A percentile compares a stretch with the other conserved stretches of the same genome.
phyloP scores from a whole-genome alignment of 352 stramenopile genomes.

The Phytophthora citricola region DNA sequence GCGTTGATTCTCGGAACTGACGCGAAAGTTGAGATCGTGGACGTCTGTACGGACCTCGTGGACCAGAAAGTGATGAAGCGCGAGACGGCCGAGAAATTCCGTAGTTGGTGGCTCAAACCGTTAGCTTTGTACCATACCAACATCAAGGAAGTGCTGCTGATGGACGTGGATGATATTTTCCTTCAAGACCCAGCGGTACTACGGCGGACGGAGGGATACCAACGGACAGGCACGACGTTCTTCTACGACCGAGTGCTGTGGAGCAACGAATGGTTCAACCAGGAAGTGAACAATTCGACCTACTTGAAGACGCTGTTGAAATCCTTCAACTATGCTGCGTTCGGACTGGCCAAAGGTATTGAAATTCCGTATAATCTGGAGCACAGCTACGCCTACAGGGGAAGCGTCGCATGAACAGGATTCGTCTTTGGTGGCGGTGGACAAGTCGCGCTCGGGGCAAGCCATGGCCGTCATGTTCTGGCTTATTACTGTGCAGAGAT shows the following conservation, averaged over 20 bases:
- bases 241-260: constrained; percentile 45
- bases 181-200: constrained; percentile 50
- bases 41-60: constrained; percentile 43
- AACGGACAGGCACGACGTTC: constrained; percentile 49
- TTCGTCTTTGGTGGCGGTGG: constrained; percentile 64
- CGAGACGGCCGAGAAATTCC: constrained; percentile 31
- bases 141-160: constrained; percentile 40
- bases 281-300: constrained; percentile 30
- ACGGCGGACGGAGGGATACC: constrained; percentile 41
- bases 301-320: constrained; percentile 54
- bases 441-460: constrained; percentile 41
- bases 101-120: constrained; percentile 51
- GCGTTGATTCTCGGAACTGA: constrained; percentile 25
- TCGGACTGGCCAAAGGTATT: constrained; percentile 17
- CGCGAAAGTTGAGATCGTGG: constrained; percentile 39
- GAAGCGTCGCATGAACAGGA: constrained; percentile 65
- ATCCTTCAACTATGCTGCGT: constrained; percentile 55
- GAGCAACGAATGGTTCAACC: constrained; percentile 37
- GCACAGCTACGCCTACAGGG: constrained; percentile 45
- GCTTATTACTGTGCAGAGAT: constrained; percentile 57
- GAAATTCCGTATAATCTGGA: constrained; percentile 44
- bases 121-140: constrained; percentile 44
- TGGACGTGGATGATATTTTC: constrained; percentile 61
- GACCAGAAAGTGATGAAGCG: constrained; percentile 20
- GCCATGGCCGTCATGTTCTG: constrained; percentile 61